Evolutionary conservation across 139 green algal genomes (phyloP).

Genomic region (Klebsormidium nitens): DNA sequence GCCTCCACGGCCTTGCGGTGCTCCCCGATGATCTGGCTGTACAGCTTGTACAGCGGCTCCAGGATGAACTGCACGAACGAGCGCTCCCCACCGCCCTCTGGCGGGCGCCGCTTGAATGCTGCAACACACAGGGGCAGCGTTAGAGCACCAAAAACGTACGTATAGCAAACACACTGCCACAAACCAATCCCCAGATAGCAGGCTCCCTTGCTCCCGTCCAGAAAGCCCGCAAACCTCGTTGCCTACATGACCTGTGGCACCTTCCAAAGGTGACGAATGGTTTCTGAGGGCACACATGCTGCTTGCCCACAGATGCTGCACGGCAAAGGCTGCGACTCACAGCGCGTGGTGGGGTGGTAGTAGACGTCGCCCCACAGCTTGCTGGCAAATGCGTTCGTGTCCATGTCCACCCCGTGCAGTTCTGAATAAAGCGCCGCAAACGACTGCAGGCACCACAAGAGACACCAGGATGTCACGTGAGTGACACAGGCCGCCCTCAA

Average conservation of each 20-base stretch:
- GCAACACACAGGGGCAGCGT: neutral
- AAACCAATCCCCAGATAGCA: no score
- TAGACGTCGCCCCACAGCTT: constrained; percentile 94
- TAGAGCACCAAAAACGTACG: neutral
- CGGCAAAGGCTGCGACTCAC: neutral
- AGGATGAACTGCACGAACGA: constrained; percentile 94
- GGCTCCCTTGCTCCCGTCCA: no score
- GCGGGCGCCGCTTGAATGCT: constrained; percentile 70
- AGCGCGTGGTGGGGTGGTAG: constrained; percentile 67
- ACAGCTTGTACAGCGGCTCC: constrained; percentile 96
- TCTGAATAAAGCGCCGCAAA: constrained; percentile 82
- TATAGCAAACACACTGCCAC: neutral
- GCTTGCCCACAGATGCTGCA: neutral
- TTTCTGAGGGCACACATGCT: neutral
- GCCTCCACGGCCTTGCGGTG: constrained; percentile 54
- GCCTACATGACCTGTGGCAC: no score
- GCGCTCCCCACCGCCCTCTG: constrained; percentile 56
- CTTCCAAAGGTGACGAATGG: no score
- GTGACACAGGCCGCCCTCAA: no score
- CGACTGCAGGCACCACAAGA: constrained; percentile 48
- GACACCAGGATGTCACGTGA: no score
- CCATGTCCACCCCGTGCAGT: constrained; percentile 45
- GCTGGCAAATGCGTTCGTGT: constrained; percentile 56
- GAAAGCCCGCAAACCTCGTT: no score
- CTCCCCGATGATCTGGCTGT: constrained; percentile 58